Conservation (phyloP, 768 basidiomycete genomes). For the Zangia roseola region DNA sequence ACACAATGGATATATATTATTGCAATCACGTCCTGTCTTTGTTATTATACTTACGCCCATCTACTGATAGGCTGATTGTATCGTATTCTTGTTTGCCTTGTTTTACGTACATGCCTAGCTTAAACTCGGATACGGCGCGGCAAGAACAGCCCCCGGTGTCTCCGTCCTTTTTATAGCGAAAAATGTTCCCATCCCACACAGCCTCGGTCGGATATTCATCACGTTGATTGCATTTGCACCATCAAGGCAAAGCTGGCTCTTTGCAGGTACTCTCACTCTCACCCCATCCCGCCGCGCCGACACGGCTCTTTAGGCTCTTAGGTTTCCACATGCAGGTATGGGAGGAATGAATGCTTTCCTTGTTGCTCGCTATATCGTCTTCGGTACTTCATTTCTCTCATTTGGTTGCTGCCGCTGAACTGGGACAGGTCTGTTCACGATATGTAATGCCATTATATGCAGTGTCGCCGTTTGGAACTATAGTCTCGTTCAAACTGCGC, state of each 20-base stretch:
- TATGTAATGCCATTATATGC: constrained; percentile 64
- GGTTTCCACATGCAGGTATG: constrained; percentile 32
- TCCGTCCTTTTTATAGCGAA: background rate
- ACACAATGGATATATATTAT: constrained; percentile 21
- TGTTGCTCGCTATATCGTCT: constrained; percentile 55
- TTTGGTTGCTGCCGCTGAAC: background rate
- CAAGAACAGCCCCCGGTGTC: too few species aligned
- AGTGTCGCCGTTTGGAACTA: constrained; percentile 71
- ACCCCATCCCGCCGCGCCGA: constrained; percentile 34
- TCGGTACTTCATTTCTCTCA: constrained; percentile 40
- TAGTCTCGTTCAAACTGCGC: constrained; percentile 41
- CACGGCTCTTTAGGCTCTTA: constrained; percentile 11
- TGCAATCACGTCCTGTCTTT: constrained; percentile 5
- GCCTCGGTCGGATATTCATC: constrained; percentile 11
- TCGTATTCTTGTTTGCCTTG: constrained; percentile 14
- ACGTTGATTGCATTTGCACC: constrained; percentile 7
- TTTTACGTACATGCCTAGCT: constrained; percentile 16
- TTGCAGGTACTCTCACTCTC: constrained; percentile 15
- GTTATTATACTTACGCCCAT: constrained; percentile 14
- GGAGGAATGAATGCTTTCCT: constrained; percentile 39
- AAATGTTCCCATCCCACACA: constrained; percentile 19
- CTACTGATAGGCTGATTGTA: constrained; percentile 20
- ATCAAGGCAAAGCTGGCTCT: constrained; percentile 29
- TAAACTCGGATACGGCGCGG: too few species aligned
- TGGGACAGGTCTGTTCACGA: constrained; percentile 51